Evolutionary conservation across 306 rosid genomes (phyloP), one percentile per base, ranked within the genome.

Genomic region (Mucuna pruriens): DNA sequence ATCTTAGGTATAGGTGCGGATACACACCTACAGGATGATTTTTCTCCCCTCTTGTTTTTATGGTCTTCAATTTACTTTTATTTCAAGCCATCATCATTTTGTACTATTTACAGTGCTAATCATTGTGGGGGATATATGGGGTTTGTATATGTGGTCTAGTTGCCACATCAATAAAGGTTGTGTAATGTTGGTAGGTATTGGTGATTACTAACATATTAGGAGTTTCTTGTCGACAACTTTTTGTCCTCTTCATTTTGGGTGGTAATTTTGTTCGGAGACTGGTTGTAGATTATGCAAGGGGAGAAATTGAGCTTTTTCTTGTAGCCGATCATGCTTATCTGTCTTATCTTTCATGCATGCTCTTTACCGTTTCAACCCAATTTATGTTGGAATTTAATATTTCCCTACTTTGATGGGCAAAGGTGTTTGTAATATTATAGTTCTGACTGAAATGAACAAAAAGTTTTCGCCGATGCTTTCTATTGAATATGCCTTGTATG

Each of bases 161-260:
- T 45, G 17, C 90, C 87, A 38, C 88, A 85, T 85, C 86, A 85
- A 74, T 89, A 84, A 83, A 83, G 68, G 58, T 67, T 71, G 84
- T 87, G 85, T 89, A 85, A 44, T 84, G 88, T 80, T 80, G 65
- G 87, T 84, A 81, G 87, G 88, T 76, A 74, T 76, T 82, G 86
- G 85, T 77, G 87, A 79, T 77, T 77, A 80, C 87, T 89, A 87
- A 88, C 94, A 80, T 83, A 76, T 74, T 88, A 88, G 92, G 87
- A 83, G 72, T 85, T 83, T 83, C 68, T 75, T 74, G 64, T 44
- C 16, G 31, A 49, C 73, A 16, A 25, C 78, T 62, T 84, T 79
- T 83, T 71, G 51, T 36, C 74, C 63, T 69, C 68, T 76, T 69
- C 51, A 39, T 40, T 20, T 69, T 67, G 54, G 49, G 71, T 65